Percentiles rank a stretch among this genome's conserved stretches.
phyloP scores from a whole-genome alignment of 108 stramenopile species.

The Skeletonema menzelii region DNA sequence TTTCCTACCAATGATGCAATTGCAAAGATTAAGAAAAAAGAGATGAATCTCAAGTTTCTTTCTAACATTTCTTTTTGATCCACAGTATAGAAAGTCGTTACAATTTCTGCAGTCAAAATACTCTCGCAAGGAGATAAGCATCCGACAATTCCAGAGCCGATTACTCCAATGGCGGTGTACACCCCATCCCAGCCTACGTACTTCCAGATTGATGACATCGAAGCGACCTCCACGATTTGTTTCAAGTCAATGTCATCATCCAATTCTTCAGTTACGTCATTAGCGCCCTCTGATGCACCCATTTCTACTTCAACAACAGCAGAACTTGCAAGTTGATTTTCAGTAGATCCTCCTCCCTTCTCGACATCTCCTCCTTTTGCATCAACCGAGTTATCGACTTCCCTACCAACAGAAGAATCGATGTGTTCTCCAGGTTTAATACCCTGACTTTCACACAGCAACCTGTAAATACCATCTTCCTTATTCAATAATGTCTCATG shows the following conservation, averaged over 20 bases:
- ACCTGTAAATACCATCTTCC: slow-evolving; percentile 41
- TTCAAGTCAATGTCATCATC: slow-evolving; percentile 10
- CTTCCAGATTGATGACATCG: slow-evolving; percentile 25
- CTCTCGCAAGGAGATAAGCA: slow-evolving; percentile 41
- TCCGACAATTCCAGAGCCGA: slow-evolving; percentile 30
- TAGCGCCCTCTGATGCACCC: neutral
- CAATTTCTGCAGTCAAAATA: slow-evolving; percentile 44
- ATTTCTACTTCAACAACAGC: neutral
- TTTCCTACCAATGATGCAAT: slow-evolving; percentile 32
- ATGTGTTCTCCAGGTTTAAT: slow-evolving; percentile 11
- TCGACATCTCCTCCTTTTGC: neutral
- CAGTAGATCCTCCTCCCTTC: neutral
- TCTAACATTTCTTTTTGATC: slow-evolving; percentile 25
- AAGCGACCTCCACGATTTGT: slow-evolving; percentile 8
- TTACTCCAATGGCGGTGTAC: slow-evolving; percentile 20
- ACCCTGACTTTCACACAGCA: slow-evolving; percentile 32
- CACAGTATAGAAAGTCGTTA: slow-evolving; percentile 32
- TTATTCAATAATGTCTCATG: slow-evolving; percentile 82
- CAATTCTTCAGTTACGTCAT: neutral
- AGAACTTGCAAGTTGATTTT: neutral
- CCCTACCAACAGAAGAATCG: neutral
- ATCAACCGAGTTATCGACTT: neutral
- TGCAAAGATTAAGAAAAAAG: slow-evolving; percentile 29
- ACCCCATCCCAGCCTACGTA: slow-evolving; percentile 14
- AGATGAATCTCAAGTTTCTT: slow-evolving; percentile 14